Conservation (phyloP, 1,139 yeast species). For the Ogataea hybrid region DNA sequence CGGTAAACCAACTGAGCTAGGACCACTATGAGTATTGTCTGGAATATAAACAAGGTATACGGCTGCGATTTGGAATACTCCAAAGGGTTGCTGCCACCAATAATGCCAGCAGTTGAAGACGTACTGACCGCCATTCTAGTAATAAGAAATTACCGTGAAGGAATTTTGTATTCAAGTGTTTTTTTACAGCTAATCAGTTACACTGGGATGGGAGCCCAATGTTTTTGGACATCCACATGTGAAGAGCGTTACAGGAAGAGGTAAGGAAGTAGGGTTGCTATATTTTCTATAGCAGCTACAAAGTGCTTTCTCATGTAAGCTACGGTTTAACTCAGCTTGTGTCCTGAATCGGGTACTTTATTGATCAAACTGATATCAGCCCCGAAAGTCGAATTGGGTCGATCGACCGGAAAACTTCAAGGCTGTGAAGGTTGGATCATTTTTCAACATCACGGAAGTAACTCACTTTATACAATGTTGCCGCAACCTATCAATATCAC, state of each 20-base stretch:
- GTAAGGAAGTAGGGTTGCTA: no score
- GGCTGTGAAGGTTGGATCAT: background rate
- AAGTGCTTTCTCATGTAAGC: no score
- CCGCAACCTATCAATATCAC: conserved; percentile 70
- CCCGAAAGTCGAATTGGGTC: background rate
- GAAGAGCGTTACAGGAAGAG: no score
- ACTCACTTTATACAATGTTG: conserved; percentile 42
- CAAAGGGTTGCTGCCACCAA: conserved; percentile 70
- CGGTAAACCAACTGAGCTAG: conserved; percentile 54
- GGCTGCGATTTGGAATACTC: conserved; percentile 55
- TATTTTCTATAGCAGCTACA: no score
- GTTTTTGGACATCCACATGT: no score
- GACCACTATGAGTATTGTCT: conserved; percentile 52
- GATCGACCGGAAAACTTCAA: background rate
- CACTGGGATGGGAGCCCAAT: no score
- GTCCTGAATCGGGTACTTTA: no score
- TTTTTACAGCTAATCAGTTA: no score
- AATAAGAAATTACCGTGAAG: no score
- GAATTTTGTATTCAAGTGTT: no score
- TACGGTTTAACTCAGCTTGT: no score
- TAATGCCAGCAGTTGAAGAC: conserved; percentile 55
- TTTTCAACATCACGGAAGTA: background rate
- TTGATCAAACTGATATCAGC: background rate
- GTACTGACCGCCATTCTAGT: conserved; percentile 13
- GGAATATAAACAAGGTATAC: conserved; percentile 59